A percentile compares a stretch with the other conserved stretches of the same genome.
Evolutionary conservation across 2,329 filamentous ascomycete genomes (phyloP).

Genomic region (Nothopassalora personata): DNA sequence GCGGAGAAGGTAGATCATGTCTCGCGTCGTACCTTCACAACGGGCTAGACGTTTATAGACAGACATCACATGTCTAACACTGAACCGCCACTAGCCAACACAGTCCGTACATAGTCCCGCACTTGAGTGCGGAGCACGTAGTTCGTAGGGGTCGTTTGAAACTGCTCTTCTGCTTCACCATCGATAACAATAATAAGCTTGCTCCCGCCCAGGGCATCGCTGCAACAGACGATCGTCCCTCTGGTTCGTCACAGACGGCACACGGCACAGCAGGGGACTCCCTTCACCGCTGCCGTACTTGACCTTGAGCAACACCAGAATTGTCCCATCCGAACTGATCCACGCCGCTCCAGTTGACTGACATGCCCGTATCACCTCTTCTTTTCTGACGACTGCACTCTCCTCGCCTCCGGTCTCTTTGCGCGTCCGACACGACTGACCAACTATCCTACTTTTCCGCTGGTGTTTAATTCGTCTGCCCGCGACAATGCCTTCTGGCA

Average conservation of each 20-base stretch:
- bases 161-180: neutral
- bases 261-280: neutral
- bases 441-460: neutral
- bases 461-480: neutral
- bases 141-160: neutral
- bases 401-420: neutral
- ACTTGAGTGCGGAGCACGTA: neutral
- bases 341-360: neutral
- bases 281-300: neutral
- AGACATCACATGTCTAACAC: neutral
- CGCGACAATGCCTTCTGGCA: slow-evolving; percentile 59
- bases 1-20: neutral
- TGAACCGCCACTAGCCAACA: neutral
- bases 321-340: neutral
- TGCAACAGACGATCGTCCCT: neutral
- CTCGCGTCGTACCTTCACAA: neutral
- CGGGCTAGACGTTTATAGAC: neutral
- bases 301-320: neutral
- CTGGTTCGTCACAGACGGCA: neutral
- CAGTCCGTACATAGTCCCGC: neutral
- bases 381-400: neutral
- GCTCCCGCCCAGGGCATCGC: neutral
- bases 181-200: neutral
- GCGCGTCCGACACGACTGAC: neutral
- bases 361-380: neutral